These are phyloP conservation scores for Flaveria sonorensis DNA, from an alignment of 129 eudicot species.

Conservation along the genomic window DNA sequence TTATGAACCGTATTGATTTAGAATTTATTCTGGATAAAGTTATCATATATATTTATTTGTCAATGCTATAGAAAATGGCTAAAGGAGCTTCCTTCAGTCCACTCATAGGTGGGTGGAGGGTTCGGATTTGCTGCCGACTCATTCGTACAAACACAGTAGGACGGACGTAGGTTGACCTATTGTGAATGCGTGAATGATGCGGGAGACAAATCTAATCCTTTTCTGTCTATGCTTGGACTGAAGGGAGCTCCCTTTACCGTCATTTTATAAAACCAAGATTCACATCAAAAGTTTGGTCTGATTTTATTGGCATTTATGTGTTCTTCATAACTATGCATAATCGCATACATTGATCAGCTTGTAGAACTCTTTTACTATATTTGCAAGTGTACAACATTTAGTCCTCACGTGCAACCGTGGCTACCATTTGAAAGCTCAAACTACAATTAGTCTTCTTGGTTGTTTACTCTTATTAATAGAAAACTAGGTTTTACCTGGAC, in stretches of 20 bases:
- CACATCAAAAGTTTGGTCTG: neutral
- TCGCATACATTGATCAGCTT: neutral
- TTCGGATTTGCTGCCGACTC: conserved; percentile 76
- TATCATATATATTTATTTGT: no score
- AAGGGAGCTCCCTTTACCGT: conserved; percentile 74
- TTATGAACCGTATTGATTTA: neutral
- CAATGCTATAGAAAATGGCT: neutral
- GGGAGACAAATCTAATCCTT: conserved; percentile 65
- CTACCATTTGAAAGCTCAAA: no score
- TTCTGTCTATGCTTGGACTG: conserved; percentile 79
- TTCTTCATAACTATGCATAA: no score
- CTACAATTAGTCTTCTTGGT: no score
- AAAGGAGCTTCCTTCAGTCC: conserved; percentile 82
- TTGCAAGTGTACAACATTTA: no score
- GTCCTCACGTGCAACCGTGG: no score
- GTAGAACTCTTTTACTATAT: no score
- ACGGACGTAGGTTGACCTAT: conserved; percentile 24
- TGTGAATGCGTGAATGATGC: conserved; percentile 81
- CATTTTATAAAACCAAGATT: neutral
- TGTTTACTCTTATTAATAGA: neutral
- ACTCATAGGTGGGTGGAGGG: conserved; percentile 65
- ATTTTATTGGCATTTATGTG: no score
- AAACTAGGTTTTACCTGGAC: neutral
- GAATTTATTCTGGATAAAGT: neutral
- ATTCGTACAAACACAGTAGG: conserved; percentile 67